Evolutionary conservation across 768 basidiomycete species (phyloP).

Genomic region (Agaricus subrufescens): DNA sequence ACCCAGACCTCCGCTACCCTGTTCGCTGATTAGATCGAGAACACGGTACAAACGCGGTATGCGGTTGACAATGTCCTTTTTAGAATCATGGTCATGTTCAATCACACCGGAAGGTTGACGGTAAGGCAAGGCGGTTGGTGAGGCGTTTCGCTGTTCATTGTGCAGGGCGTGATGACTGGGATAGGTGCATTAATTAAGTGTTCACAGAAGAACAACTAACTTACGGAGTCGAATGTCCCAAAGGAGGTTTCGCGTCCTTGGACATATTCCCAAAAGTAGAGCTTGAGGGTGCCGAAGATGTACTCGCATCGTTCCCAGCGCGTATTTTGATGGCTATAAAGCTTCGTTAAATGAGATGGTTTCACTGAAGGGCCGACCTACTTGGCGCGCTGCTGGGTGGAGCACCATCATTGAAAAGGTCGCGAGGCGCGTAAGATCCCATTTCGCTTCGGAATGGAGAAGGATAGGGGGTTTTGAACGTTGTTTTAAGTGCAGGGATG

Average conservation of each 20-base stretch:
- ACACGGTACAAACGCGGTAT: slow-evolving; percentile 8
- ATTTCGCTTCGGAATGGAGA: not conserved
- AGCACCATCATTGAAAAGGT: not conserved
- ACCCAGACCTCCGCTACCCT: slow-evolving; percentile 38
- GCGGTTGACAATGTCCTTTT: not conserved
- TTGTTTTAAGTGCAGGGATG: not conserved
- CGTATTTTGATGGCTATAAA: not conserved
- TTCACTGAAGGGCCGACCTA: not conserved
- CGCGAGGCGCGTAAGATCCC: not conserved
- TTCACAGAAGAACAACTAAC: no score
- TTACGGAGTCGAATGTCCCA: no score
- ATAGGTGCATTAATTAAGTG: not conserved
- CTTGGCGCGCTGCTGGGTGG: not conserved
- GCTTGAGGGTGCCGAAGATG: not conserved
- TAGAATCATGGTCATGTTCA: not conserved
- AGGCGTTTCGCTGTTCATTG: not conserved
- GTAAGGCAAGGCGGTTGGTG: not conserved
- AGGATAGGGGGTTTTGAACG: not conserved
- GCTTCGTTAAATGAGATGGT: not conserved
- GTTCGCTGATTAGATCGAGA: slow-evolving; percentile 17
- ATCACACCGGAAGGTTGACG: not conserved
- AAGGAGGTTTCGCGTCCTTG: no score
- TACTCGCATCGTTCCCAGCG: not conserved
- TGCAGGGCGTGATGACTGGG: not conserved
- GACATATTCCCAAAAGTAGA: no score